Conservation (phyloP, 768 basidiomycete genomes). For the Coprinopsis cinerea region DNA sequence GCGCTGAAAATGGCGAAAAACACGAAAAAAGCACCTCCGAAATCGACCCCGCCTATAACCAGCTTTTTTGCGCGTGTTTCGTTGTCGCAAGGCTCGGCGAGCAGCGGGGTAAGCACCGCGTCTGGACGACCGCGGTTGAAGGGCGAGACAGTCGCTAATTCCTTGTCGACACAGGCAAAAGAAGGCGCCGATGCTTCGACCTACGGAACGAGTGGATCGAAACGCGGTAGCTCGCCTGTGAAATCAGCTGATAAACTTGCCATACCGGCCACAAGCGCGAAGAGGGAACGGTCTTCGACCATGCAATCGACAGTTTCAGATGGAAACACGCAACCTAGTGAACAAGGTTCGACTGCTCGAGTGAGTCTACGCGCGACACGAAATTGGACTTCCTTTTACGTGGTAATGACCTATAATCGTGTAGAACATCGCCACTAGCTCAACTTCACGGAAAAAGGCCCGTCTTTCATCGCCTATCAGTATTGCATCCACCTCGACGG, state of each 20-base stretch:
- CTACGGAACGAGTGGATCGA: neutral
- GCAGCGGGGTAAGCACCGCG: slow-evolving; percentile 3
- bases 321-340: neutral
- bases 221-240: neutral
- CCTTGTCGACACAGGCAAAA: neutral
- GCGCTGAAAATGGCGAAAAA: slow-evolving; percentile 5
- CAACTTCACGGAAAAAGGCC: slow-evolving; percentile 29
- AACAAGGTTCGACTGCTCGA: neutral
- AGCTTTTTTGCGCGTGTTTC: slow-evolving; percentile 4
- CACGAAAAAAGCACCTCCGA: slow-evolving; percentile 6
- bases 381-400: too few species aligned
- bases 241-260: neutral
- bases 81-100: slow-evolving; percentile 4
- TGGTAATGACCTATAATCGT: too few species aligned
- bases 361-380: neutral
- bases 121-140: slow-evolving; percentile 6
- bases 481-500: slow-evolving; percentile 27
- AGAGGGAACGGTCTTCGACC: neutral
- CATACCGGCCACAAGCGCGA: neutral
- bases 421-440: neutral
- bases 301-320: neutral
- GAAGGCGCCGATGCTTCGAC: neutral
- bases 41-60: neutral
- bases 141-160: neutral
- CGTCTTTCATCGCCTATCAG: slow-evolving; percentile 29